phyloP scores from a whole-genome alignment of 331 rosid genomes.

The Prunus yedoensis region DNA sequence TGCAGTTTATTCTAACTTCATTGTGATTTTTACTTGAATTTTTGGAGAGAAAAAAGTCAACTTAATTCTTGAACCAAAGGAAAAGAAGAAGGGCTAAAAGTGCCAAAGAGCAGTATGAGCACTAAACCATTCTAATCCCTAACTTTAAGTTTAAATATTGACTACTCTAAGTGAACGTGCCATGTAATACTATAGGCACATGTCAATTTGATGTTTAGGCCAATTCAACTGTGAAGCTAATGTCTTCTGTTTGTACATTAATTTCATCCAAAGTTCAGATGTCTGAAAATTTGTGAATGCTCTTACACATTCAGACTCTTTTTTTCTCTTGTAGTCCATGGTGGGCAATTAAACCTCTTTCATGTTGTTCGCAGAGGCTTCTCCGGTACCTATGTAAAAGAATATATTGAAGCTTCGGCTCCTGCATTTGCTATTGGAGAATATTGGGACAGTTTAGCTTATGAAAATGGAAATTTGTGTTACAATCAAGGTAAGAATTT shows the following conservation, averaged over 20 bases:
- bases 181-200: not conserved
- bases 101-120: not conserved
- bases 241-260: not conserved
- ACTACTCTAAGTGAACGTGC: not conserved
- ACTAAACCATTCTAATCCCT: no score
- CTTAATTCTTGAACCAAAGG: not conserved
- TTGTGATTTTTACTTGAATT: not conserved
- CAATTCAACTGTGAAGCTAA: not conserved
- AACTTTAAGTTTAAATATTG: not conserved
- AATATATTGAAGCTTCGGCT: conserved; percentile 66
- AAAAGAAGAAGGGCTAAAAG: not conserved
- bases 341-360: conserved; percentile 10
- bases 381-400: conserved; percentile 68
- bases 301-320: not conserved
- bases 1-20: not conserved
- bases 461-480: conserved; percentile 65
- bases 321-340: not conserved
- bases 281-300: not conserved
- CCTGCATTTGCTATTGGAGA: conserved; percentile 79
- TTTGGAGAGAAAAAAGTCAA: not conserved
- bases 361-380: conserved; percentile 54
- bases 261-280: not conserved
- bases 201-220: not conserved
- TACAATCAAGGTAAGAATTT: conserved; percentile 68
- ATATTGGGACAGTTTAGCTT: conserved; percentile 77